Percentiles rank a stretch among this genome's conserved stretches.
Conservation (phyloP, 768 basidiomycete genomes). For the Boletellus sp. region DNA sequence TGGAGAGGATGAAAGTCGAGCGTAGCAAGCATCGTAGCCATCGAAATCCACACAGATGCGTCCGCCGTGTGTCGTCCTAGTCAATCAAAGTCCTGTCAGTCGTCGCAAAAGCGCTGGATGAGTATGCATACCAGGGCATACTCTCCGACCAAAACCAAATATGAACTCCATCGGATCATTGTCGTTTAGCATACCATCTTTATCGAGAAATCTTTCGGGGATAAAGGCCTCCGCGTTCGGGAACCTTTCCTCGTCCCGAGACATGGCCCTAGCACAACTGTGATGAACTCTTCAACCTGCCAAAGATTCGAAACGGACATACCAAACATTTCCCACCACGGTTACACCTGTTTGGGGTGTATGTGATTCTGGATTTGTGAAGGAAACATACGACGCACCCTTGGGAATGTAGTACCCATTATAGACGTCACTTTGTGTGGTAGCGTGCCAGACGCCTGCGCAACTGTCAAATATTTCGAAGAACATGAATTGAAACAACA, state of each 20-base stretch:
- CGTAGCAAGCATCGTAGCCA: conserved; percentile 26
- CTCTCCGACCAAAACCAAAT: conserved; percentile 14
- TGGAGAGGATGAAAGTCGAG: conserved; percentile 26
- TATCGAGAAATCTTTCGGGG: conserved; percentile 7
- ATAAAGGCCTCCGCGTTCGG: conserved; percentile 4
- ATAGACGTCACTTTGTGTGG: conserved; percentile 30
- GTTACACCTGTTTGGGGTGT: conserved; percentile 5
- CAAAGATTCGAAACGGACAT: background rate
- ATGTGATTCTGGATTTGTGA: no score
- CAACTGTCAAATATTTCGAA: background rate
- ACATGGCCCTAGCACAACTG: background rate
- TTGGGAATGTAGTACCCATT: conserved; percentile 31
- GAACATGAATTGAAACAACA: background rate
- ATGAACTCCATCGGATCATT: conserved; percentile 5
- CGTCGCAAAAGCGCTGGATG: no score
- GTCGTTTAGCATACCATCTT: conserved; percentile 5
- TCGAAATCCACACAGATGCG: conserved; percentile 26
- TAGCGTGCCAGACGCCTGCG: conserved; percentile 1
- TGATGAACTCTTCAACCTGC: no score
- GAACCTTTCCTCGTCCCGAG: conserved; percentile 8
- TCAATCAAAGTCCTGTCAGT: no score
- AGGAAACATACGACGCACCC: conserved; percentile 5
- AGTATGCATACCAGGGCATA: background rate
- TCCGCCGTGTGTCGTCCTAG: conserved; percentile 9
- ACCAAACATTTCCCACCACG: conserved; percentile 13